Evolutionary conservation across 2,329 filamentous ascomycete genomes (phyloP).

Genomic region (Metarhizium album): DNA sequence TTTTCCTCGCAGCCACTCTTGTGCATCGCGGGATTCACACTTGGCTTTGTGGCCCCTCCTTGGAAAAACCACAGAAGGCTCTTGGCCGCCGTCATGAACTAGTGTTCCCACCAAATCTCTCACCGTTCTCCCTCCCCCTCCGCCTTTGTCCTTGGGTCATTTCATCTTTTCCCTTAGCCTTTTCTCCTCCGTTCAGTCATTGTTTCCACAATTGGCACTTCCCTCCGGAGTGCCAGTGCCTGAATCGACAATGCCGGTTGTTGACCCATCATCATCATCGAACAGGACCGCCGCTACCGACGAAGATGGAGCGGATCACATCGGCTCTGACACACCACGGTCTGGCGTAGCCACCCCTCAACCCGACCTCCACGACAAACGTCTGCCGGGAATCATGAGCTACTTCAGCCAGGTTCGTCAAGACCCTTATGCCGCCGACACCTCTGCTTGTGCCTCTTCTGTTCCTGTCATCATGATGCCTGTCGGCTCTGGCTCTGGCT

Average conservation of each 20-base stretch:
- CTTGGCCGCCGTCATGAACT: constrained; percentile 31
- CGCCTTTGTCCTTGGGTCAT: constrained; percentile 7
- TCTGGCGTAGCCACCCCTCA: constrained; percentile 88
- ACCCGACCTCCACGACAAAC: constrained; percentile 88
- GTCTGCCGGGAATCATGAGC: constrained; percentile 89
- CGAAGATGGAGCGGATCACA: constrained; percentile 64
- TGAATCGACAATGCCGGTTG: constrained; percentile 29
- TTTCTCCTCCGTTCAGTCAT: not conserved
- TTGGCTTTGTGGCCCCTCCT: constrained; percentile 1
- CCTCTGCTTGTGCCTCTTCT: constrained; percentile 21
- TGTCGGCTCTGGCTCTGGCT: constrained; percentile 16
- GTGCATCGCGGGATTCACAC: constrained; percentile 4
- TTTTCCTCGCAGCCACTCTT: constrained; percentile 13
- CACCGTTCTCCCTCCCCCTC: constrained; percentile 14
- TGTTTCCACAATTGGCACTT: not conserved
- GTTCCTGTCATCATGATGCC: constrained; percentile 29
- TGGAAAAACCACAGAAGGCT: constrained; percentile 1
- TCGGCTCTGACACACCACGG: constrained; percentile 77
- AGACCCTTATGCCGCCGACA: constrained; percentile 50
- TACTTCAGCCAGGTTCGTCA: constrained; percentile 99
- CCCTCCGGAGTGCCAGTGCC: constrained; percentile 11
- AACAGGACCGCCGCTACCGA: constrained; percentile 47
- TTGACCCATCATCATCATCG: constrained; percentile 40
- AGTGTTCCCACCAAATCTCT: constrained; percentile 22
- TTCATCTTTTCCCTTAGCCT: constrained; percentile 1